Evolutionary conservation across 495 filamentous ascomycete species (phyloP), one percentile per base, ranked within the genome.

Genomic region (Glutinoglossum americanum): DNA sequence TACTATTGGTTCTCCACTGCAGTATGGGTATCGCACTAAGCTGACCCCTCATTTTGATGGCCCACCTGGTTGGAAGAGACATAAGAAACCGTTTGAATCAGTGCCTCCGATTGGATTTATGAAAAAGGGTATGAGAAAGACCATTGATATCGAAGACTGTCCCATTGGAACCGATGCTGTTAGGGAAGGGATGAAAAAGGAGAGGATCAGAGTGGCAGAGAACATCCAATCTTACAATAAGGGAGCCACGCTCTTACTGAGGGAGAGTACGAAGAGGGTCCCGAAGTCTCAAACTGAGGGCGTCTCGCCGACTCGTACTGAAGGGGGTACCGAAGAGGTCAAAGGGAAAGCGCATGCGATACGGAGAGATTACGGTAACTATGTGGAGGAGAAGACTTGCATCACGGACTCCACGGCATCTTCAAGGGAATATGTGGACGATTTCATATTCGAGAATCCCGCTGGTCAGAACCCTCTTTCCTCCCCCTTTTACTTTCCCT

Each of bases 101-200:
- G 73, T 82, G 3, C 92, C 92, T 0, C 74, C 84, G 3, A 89
- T 98, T 66, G 92, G 92, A n/a, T 98, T 93, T 69, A 87, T 83
- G 67, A 73, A 74, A 55, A 96, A 96, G 67, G 82, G 82, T 19
- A 76, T 73, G 23, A 71, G 80, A 48, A 71, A 69, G 48, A 84
- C 86, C 17, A 68, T 98, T 54, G 92, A 98, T 67, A 95, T 98
- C 57, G 92, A 98, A 66, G 92, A 98, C 64, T 98, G 92, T 63
- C 92, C 92, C 5, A 88, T 98, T 62, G 92, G 85, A 27, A 97
- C 92, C 6, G 83, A 89, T 44, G 81, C 82, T 27, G 80, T 98
- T 25, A 75, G 85, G 35, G 71, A 73, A 56, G 92, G 89, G 0
- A 74, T 95, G 64, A 81, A 74, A 62, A 73, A 68, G 1, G 88